Evolutionary conservation across 371 early-diverging fungal species (phyloP), one percentile per base, ranked within the genome.

Genomic region (Mortierella sp.): DNA sequence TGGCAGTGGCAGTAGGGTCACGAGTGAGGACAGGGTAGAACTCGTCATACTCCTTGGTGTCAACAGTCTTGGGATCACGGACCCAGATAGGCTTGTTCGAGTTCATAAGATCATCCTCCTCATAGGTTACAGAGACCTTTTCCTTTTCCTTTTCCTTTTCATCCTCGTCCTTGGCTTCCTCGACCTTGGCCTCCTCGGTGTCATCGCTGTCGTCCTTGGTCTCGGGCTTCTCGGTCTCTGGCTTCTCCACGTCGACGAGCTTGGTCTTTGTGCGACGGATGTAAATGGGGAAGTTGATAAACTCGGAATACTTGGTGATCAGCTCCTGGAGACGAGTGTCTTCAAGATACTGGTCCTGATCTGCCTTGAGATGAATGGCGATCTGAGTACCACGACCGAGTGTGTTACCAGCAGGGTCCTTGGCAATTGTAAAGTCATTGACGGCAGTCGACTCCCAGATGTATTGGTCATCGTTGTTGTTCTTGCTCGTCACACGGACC

Each of bases 31-130:
- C 82, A 57, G 90, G 89, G 85, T 95, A 99, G 76, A 99, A 98
- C 23, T 87, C 88, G 30, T 87, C 77, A 82, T 97, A 95, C 74
- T 98, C 97, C 11, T 87, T 88, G 11, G 90, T 88, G 12, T 87
- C 81, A 57, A 97, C 87, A 2, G 94, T 88, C 65, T 90, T 89
- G 53, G 96, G 88, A 26, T 89, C 86, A 57, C 95, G 92, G 59
- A 92, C 90, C 99, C 99, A 99, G 63, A 98, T 90, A 26, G 98
- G 97, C 82, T 95, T 94, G 80, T 91, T 89, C 18, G 89, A 81
- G 82, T 96, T 97, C 74, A 94, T 81, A 50, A 88, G 86, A 19
- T 86, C 84, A 81, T 92, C 93, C 12, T 87, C 89, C 44, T 81
- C 67, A 6, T 89, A 84, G 23, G 82, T 69, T 11, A 85, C 68